Base-by-base conservation (phyloP, 2,329 filamentous ascomycete species). In the Pseudopyricularia javanii region DNA sequence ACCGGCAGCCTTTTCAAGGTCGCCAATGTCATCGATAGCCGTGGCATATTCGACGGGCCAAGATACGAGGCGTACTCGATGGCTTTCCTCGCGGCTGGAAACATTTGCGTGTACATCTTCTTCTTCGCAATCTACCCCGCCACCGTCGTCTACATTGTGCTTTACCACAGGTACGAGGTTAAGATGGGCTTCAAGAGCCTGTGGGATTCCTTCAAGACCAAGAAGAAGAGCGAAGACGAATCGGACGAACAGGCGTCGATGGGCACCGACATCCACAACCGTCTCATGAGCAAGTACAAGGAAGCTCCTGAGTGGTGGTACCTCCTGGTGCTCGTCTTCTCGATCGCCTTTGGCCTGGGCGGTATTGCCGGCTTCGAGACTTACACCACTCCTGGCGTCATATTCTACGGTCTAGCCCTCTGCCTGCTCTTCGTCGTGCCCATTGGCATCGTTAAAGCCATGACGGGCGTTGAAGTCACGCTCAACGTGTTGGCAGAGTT, bases 261-360 rank as follows among this genome's bases (percentile, higher is more conserved):
- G 22, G 50, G 32, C 40, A 24, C 33, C 24, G 70, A 73, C 55
- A 62, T 73, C 2, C 74, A 77, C 59, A 70, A 69, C 53, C 66
- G 70, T 2, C 65, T 76, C 20, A 77, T 78, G 73, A 60, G 62
- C 11, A 58, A 58, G 1, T 77, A 78, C 56, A 65, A 63, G 3
- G 72, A 75, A 57, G 70, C 74, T 0, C 75, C 76, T 0, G 74
- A 77, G 53, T 79, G 75, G 75, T 79, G 76, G 76, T 79, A 76
- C 55, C 56, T 71, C 28, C 51, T 67, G 5, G 66, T 68, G 37
- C 64, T 77, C 1, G 61, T 69, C 20, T 53, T 68, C 1, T 72
- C 75, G 32, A 66, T 78, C 50, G 70, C 65, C 3, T 64, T 73
- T 11, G 74, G 74, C 15, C 62, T 75, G 47, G 71, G 66, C 2